phyloP scores from a whole-genome alignment of 257 asterid species.

The Nicotiana paniculata region DNA sequence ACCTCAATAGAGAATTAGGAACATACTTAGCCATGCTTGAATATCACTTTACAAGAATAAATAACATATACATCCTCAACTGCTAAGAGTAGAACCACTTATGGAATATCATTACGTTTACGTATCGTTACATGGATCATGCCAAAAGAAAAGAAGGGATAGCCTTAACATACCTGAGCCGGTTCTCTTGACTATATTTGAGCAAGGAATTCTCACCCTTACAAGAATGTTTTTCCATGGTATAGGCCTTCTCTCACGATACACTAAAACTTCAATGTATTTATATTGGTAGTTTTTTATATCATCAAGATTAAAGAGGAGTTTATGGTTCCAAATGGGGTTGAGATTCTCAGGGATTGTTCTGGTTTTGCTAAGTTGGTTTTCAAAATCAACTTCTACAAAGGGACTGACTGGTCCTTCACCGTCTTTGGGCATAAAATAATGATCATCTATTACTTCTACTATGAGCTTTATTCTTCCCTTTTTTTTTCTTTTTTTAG shows the following conservation, averaged over 20 bases:
- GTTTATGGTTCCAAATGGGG: slow-evolving; percentile 64
- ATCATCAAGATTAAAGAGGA: slow-evolving; percentile 37
- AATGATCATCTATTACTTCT: slow-evolving; percentile 69
- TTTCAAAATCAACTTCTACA: slow-evolving; percentile 65
- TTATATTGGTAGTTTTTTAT: slow-evolving; percentile 25
- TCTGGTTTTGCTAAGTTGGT: slow-evolving; percentile 52
- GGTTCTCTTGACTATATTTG: slow-evolving; percentile 36
- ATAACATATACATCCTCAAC: too few relatives aligned
- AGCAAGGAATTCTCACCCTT: slow-evolving; percentile 53
- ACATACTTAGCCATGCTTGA: too few relatives aligned
- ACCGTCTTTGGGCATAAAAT: slow-evolving; percentile 68
- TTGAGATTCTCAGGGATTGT: slow-evolving; percentile 61
- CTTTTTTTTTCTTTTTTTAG: slow-evolving; percentile 22
- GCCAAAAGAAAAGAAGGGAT: too few relatives aligned
- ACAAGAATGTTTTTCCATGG: slow-evolving; percentile 56
- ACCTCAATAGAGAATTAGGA: too few relatives aligned
- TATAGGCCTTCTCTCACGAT: slow-evolving; percentile 46
- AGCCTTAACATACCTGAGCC: too few relatives aligned
- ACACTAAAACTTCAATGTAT: slow-evolving; percentile 43
- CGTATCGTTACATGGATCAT: too few relatives aligned
- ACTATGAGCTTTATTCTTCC: slow-evolving; percentile 52
- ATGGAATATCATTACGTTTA: too few relatives aligned
- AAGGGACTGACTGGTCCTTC: slow-evolving; percentile 65
- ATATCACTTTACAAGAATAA: too few relatives aligned
- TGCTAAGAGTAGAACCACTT: too few relatives aligned